Percentiles rank a stretch among this genome's conserved stretches.
Evolutionary conservation across 345 rosid genomes (phyloP).

Genomic region (Leavenworthia alabamica): DNA sequence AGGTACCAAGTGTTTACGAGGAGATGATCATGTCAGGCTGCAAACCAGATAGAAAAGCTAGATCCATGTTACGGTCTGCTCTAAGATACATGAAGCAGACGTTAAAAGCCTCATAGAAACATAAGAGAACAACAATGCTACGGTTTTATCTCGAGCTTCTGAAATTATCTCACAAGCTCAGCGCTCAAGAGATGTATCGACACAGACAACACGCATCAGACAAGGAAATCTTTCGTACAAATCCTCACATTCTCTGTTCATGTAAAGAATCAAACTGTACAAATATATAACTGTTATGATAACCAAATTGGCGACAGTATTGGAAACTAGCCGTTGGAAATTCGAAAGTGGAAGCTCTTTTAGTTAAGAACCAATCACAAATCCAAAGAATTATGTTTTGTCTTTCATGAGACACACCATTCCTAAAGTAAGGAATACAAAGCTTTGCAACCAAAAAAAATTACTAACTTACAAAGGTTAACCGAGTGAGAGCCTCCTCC

Average conservation of each 20-base stretch:
- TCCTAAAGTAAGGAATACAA: conserved; percentile 18
- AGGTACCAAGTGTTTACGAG: conserved; percentile 89
- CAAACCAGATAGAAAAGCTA: conserved; percentile 86
- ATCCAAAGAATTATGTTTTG: conserved; percentile 17
- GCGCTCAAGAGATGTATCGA: background rate
- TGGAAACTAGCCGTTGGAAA: background rate
- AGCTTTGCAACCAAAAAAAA: conserved; percentile 7
- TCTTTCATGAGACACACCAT: conserved; percentile 6
- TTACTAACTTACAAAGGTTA: conserved; percentile 26
- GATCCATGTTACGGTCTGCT: conserved; percentile 94
- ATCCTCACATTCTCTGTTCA: conserved; percentile 11
- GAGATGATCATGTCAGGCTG: conserved; percentile 88
- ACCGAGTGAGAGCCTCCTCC: conserved; percentile 1
- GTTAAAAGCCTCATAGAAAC: conserved; percentile 32
- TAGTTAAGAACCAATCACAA: conserved; percentile 6
- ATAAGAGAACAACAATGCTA: conserved; percentile 5
- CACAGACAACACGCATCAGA: conserved; percentile 1
- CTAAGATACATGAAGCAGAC: conserved; percentile 81
- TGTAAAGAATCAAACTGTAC: conserved; percentile 24
- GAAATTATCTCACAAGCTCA: background rate
- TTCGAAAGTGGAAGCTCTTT: background rate
- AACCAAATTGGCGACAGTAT: background rate
- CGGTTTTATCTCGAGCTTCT: conserved; percentile 5
- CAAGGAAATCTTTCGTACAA: conserved; percentile 4
- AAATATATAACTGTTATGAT: conserved; percentile 6